Evolutionary conservation across 345 rosid genomes (phyloP), one percentile per base, ranked within the genome.

Genomic region (Corchorus olitorius): DNA sequence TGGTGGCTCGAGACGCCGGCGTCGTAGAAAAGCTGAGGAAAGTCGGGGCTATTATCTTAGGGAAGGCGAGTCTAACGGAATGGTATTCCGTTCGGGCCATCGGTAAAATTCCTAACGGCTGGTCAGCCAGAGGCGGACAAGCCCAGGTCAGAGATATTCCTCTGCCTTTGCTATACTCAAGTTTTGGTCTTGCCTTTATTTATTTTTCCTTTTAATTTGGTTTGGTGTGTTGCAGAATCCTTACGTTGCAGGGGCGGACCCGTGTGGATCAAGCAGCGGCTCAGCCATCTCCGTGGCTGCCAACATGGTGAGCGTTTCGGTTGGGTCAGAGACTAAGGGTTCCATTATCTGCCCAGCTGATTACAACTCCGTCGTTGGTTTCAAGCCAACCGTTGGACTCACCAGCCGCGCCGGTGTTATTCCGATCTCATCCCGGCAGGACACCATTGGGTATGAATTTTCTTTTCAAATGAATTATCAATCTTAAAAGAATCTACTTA

Each of bases 221-320:
- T 52, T 56, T 34, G 55, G 8, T 3, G 39, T 54, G n/a, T 58
- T 80, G 85, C 85, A 92, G 94, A 93, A 93, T 77, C 95, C 95
- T 16, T 92, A 92, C 68, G 85, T 84, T 54, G 76, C 81, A 45
- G 75, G 87, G 4, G 93, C 79, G 3, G 77, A 56, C 82, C 89
- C 94, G 0, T 84, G 87, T 46, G 96, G 96, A n/a, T 92, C 96
- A 70, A 92, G 93, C 66, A 94, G 94, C 52, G 97, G 90, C 15
- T 82, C 98, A 19, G 94, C 90, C 45, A 87, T 94, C 64, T 85
- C 90, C 0, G 90, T 92, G 20, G 93, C 98, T 3, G 91, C 94
- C 0, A 88, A 89, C 75, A 77, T 94, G 84, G 94, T 62, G 14
- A 81, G 89, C 0, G 89, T 88, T 67, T 82, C 94, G 3, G 15